phyloP scores from a whole-genome alignment of 1,284 basidiomycete species.

The Irpex rosettiformis region DNA sequence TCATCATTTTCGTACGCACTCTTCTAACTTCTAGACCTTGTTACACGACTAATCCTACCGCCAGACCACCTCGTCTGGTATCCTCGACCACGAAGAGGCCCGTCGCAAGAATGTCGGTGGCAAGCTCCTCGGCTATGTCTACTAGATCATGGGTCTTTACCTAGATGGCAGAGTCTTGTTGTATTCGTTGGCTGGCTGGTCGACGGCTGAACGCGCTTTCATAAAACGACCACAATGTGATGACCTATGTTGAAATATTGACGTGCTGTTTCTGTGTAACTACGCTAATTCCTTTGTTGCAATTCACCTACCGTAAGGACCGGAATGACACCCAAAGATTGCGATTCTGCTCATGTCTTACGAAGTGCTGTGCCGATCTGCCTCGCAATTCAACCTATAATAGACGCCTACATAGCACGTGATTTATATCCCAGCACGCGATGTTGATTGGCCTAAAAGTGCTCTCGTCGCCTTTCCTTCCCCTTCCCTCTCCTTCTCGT shows the following conservation, averaged over 20 bases:
- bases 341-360: neutral
- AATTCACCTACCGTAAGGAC: too few species aligned
- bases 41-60: conserved; percentile 5
- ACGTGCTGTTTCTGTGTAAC: neutral
- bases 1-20: conserved; percentile 54
- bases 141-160: conserved; percentile 42
- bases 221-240: neutral
- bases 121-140: conserved; percentile 84
- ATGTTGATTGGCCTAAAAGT: neutral
- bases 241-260: neutral
- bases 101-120: conserved; percentile 97
- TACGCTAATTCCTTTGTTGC: too few species aligned
- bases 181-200: neutral
- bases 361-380: neutral
- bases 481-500: neutral
- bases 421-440: neutral
- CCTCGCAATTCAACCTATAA: too few species aligned
- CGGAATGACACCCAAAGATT: neutral
- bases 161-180: neutral
- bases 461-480: neutral
- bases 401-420: neutral
- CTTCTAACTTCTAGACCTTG: conserved; percentile 24
- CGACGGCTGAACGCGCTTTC: neutral
- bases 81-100: conserved; percentile 99
- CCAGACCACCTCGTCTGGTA: conserved; percentile 95